Percentiles rank a stretch among this genome's conserved stretches.
Evolutionary conservation across 257 asterid genomes (phyloP).

Genomic region (Nicotiana noctiflora): DNA sequence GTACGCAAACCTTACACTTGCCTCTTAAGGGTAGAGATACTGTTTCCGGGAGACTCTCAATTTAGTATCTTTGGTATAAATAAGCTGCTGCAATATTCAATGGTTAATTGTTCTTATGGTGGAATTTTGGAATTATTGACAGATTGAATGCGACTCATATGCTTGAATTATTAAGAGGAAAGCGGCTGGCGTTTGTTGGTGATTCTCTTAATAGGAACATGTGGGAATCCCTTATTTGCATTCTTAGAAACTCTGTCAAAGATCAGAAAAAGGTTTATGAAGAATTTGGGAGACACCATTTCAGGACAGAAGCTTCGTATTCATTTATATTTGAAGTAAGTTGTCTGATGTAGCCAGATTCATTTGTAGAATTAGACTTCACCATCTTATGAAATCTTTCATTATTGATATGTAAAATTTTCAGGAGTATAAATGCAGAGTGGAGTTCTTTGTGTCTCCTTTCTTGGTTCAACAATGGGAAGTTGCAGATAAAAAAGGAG

Average conservation of each 20-base stretch:
- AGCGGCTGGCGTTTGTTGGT: slow-evolving; percentile 57
- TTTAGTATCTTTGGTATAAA: not conserved
- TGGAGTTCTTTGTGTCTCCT: slow-evolving; percentile 64
- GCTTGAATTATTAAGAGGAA: slow-evolving; percentile 66
- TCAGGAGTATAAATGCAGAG: slow-evolving; percentile 59
- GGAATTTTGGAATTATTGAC: not conserved
- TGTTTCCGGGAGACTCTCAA: no score
- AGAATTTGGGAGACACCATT: slow-evolving; percentile 47
- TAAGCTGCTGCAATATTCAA: not conserved
- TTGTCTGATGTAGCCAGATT: not conserved
- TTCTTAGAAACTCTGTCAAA: slow-evolving; percentile 48
- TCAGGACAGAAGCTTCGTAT: slow-evolving; percentile 52
- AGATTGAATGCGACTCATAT: slow-evolving; percentile 58
- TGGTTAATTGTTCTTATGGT: not conserved
- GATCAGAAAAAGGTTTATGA: slow-evolving; percentile 55
- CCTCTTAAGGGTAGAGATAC: no score
- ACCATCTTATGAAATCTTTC: not conserved
- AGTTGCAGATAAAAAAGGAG: slow-evolving; percentile 30
- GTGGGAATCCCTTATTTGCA: slow-evolving; percentile 87
- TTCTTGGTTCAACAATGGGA: slow-evolving; percentile 78
- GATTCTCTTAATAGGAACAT: slow-evolving; percentile 71
- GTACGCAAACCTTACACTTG: no score
- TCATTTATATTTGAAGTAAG: slow-evolving; percentile 59
- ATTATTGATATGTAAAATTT: not conserved
- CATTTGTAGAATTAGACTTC: not conserved